Base-by-base conservation (phyloP, 345 rosid species). In the Pistacia vera region DNA sequence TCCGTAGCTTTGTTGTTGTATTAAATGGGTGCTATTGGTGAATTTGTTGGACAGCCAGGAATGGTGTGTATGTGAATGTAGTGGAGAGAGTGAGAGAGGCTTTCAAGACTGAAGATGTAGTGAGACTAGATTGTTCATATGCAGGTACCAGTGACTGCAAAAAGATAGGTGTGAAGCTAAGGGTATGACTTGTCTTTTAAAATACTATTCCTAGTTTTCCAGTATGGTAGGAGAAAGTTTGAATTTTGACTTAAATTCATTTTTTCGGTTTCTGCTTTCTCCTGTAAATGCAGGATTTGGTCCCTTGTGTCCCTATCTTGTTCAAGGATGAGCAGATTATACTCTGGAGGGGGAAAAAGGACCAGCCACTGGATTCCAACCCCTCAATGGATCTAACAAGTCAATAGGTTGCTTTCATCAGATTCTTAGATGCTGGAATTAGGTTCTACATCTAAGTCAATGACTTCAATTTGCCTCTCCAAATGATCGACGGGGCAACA, bases 311-410 rank as follows among this genome's bases (percentile, higher is more conserved):
- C 70, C 99, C 98, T 11, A 87, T 95, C 76, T 71, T 93, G 80
- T 89, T 95, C 74, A 93, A 89, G 91, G 98, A 89, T 58, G 97
- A 90, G 74, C 98, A 95, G 80, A 90, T 91, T 63, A 83, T 93
- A 81, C 87, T 93, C 73, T 95, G 97, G 98, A 87, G 86, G 82
- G 96, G 99, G 60, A 88, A 76, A 66, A 72, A 57, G 35, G 81
- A 82, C 7, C 69, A 12, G 17, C 74, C 74, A 16, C 51, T 58
- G 77, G 48, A 76, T 16, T 54, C 71, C n/a, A 55, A 60, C 22
- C 8, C 36, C 35, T 28, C 70, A 28, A 48, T 72, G n/a, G 68
- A 61, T 60, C 75, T 11, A 46, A 16, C 44, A 60, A 72, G 38
- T 28, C 28, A 66, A 56, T 71, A 33, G 75, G 68, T 68, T 2